Conservation (phyloP, 176 grass and related monocot genomes). For the Themeda triandra region DNA sequence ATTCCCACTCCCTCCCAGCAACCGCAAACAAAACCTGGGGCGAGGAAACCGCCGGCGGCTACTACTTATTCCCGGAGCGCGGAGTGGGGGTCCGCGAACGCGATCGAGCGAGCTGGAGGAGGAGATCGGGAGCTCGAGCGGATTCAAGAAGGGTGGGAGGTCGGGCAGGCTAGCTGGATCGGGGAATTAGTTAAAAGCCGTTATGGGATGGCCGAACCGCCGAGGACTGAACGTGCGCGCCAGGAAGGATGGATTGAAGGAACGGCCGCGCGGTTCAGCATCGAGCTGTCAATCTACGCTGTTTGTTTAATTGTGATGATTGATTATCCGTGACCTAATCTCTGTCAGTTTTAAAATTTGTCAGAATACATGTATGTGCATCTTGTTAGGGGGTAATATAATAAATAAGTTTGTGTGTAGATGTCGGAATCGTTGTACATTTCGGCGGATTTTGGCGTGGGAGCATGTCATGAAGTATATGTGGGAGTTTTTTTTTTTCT, state of each 20-base stretch:
- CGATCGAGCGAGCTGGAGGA: conserved; percentile 17
- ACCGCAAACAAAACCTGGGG: conserved; percentile 2
- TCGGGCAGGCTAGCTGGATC: conserved; percentile 35
- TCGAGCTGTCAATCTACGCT: conserved; percentile 49
- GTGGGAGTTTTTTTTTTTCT: no score
- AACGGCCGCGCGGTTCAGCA: background rate
- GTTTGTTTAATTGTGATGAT: background rate
- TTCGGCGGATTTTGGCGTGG: background rate
- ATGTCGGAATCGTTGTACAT: background rate
- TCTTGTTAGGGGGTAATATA: background rate
- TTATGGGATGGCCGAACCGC: conserved; percentile 28
- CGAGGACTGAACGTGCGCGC: conserved; percentile 68
- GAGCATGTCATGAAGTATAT: background rate
- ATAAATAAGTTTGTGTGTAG: background rate
- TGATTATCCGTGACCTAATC: conserved; percentile 23
- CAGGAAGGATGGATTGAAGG: conserved; percentile 55
- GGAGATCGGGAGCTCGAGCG: background rate
- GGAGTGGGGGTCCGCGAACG: conserved; percentile 28
- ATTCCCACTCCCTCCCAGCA: background rate
- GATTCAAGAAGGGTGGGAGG: conserved; percentile 8
- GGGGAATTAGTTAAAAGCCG: conserved; percentile 52
- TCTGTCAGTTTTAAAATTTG: background rate
- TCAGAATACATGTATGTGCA: conserved; percentile 10
- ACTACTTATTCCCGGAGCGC: conserved; percentile 27
- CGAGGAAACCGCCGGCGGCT: conserved; percentile 25